These are phyloP conservation scores for Saururus chinensis DNA, from an alignment of 164 flowering plant species.

Conservation along the genomic window DNA sequence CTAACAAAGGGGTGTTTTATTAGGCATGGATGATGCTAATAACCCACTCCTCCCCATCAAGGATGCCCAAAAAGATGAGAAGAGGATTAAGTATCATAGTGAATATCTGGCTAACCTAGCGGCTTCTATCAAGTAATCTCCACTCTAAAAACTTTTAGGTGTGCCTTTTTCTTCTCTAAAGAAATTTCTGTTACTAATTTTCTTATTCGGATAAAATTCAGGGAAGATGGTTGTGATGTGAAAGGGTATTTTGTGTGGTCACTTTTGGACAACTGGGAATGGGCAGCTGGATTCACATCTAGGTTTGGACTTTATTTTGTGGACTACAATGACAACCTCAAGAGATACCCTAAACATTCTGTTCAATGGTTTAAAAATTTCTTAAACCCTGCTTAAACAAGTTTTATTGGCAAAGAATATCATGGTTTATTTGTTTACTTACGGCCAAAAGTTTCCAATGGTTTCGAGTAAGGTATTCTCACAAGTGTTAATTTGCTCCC, in stretches of 20 bases:
- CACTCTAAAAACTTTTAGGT: not conserved
- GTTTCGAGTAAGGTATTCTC: no score
- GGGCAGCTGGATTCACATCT: conserved; percentile 77
- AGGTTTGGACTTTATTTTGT: conserved; percentile 84
- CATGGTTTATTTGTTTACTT: not conserved
- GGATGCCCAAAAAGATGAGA: conserved; percentile 72
- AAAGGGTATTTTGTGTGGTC: conserved; percentile 90
- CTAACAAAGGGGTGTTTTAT: not conserved
- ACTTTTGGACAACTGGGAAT: conserved; percentile 89
- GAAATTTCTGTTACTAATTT: no score
- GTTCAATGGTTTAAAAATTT: conserved; percentile 82
- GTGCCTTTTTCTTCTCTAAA: not conserved
- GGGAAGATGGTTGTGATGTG: conserved; percentile 90
- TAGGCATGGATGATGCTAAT: conserved; percentile 94
- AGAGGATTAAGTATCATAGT: conserved; percentile 77
- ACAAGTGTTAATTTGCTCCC: no score
- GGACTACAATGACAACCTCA: conserved; percentile 65
- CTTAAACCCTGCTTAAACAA: conserved; percentile 14
- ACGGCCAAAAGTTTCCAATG: no score
- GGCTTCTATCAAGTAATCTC: conserved; percentile 59
- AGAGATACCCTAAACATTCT: conserved; percentile 76
- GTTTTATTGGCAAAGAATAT: not conserved
- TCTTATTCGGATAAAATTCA: conserved; percentile 23
- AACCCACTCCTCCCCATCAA: conserved; percentile 32
- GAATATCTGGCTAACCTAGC: conserved; percentile 63